Conservation (phyloP, 2,329 filamentous ascomycete genomes). For the Aciculosporium take region DNA sequence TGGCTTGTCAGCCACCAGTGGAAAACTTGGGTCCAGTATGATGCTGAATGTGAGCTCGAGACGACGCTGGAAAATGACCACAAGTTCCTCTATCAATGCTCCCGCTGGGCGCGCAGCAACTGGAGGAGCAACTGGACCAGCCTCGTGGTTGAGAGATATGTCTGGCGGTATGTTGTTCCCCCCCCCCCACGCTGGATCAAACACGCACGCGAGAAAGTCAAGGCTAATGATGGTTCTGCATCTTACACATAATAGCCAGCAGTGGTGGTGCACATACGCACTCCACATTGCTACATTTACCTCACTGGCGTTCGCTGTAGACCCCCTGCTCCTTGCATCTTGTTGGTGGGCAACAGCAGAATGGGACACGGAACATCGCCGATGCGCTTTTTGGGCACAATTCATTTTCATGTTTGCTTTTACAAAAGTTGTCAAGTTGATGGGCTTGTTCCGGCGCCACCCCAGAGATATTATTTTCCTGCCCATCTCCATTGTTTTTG, state of each 20-base stretch:
- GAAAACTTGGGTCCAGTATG: conserved; percentile 93
- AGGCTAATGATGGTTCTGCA: conserved; percentile 5
- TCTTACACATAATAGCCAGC: too few species aligned
- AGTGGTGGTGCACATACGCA: conserved; percentile 87
- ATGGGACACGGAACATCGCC: conserved; percentile 40
- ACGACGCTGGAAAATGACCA: conserved; percentile 81
- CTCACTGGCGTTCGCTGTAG: conserved; percentile 68
- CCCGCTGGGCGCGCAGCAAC: conserved; percentile 91
- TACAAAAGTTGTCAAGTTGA: conserved; percentile 81
- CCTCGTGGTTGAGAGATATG: conserved; percentile 66
- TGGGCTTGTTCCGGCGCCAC: conserved; percentile 74
- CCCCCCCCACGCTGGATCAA: neutral
- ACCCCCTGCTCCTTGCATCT: conserved; percentile 56
- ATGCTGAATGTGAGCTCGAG: conserved; percentile 78
- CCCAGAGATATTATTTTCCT: conserved; percentile 68
- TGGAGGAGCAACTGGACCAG: conserved; percentile 96
- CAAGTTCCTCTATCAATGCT: conserved; percentile 86
- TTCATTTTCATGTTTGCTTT: conserved; percentile 63
- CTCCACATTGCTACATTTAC: conserved; percentile 87
- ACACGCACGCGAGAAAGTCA: neutral
- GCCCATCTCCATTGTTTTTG: conserved; percentile 77
- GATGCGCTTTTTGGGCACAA: conserved; percentile 45
- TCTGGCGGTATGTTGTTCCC: conserved; percentile 63
- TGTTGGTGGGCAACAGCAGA: conserved; percentile 53
- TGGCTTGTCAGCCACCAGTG: conserved; percentile 87